A percentile compares a stretch with the other conserved stretches of the same genome.
These are phyloP conservation scores for Nowakowskiella sp. DNA, from an alignment of 192 early-diverging fungal species.

Conservation along the genomic window DNA sequence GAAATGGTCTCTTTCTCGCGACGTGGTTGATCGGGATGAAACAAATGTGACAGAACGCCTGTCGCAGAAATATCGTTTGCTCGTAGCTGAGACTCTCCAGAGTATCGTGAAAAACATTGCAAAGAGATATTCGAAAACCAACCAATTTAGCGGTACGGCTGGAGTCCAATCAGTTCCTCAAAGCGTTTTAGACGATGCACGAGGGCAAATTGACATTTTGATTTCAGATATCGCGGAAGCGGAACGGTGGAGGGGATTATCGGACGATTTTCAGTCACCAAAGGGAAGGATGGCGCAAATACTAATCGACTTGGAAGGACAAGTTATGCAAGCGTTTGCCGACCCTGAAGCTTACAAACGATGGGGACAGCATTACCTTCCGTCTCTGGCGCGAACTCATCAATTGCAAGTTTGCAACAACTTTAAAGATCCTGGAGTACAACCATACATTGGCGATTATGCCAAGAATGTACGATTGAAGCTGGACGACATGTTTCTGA, in stretches of 20 bases:
- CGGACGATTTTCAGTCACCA: neutral
- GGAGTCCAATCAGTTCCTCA: slow-evolving; percentile 5
- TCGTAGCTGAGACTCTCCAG: too few relatives aligned
- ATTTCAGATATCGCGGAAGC: neutral
- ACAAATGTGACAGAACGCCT: too few relatives aligned
- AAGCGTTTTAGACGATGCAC: slow-evolving; percentile 1
- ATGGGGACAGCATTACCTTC: slow-evolving; percentile 31
- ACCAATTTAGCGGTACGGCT: too few relatives aligned
- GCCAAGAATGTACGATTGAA: slow-evolving; percentile 14
- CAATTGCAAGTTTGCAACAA: slow-evolving; percentile 25
- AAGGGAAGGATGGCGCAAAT: slow-evolving; percentile 9
- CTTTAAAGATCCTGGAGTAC: slow-evolving; percentile 34
- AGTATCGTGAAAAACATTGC: too few relatives aligned
- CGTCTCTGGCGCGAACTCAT: slow-evolving; percentile 19
- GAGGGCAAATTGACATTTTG: neutral
- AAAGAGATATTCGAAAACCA: too few relatives aligned
- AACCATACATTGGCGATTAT: slow-evolving; percentile 13
- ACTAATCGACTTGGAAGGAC: slow-evolving; percentile 16
- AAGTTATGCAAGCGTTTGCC: slow-evolving; percentile 15
- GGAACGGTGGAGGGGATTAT: neutral
- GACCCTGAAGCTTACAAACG: slow-evolving; percentile 8
- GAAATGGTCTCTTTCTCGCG: too few relatives aligned
- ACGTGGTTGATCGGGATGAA: too few relatives aligned
- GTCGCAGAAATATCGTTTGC: too few relatives aligned
- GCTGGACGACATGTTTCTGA: slow-evolving; percentile 20